Base-by-base conservation (phyloP, 2,329 filamentous ascomycete species). In the Fusarium nurragi region DNA sequence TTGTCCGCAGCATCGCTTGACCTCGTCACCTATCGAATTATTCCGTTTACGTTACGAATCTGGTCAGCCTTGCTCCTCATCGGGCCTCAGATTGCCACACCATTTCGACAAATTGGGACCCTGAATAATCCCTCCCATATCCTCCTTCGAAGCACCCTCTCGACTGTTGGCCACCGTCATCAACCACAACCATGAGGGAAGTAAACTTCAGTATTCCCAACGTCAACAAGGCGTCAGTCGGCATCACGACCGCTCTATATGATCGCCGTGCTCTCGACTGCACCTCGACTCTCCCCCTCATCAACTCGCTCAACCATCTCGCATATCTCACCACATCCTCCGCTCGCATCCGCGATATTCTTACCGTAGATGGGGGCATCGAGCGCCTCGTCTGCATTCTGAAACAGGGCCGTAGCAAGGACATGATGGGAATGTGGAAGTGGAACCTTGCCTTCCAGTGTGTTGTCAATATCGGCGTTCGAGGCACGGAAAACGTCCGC, bases 391-490 rank as follows among this genome's bases (percentile, higher is more conserved):
- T 99, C 76, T 97, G 93, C 85, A 97, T 99, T 75, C 87, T 99
- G 77, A 99, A 99, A 80, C 93, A 97, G 79, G 95, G 95, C 65
- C 87, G 95, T 75, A 97, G 92, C 80, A 96, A 94, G 79, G 94
- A 99, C 77, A 90, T 97, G 89, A 97, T 98, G 94, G 94, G 97
- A 77, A 97, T 97, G 92, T 99, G 95, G 95, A 98, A 98, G 80
- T 99, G 95, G 95, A 99, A 97, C 75, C 85, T 99, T 64, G 95
- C 95, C 50, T 99, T 99, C 78, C 95, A 98, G 79, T 99, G 95
- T 77, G 94, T 98, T 67, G 95, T 99, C 76, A 99, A 99, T 78
- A 98, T 99, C 75, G 95, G 95, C 55, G 94, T 99, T 60, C 88
- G 95, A 70, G 95, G 95, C 60, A 97, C 95, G 13, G 95, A 99